phyloP scores from a whole-genome alignment of 2,329 filamentous ascomycete genomes.

The Aspergillus pseudoterreus region DNA sequence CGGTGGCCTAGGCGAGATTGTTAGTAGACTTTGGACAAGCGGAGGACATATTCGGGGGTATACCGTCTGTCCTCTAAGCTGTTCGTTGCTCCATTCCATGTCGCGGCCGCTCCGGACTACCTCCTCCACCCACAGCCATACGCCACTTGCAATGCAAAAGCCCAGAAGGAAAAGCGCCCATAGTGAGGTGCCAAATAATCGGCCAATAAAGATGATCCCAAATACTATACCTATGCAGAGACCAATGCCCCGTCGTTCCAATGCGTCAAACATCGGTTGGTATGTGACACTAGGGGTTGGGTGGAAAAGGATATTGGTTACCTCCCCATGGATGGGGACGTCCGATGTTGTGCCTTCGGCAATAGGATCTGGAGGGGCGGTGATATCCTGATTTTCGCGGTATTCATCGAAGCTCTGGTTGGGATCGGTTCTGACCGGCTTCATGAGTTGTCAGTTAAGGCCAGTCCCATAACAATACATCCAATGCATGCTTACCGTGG shows the following conservation, averaged over 20 bases:
- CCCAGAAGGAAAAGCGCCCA: slow-evolving; percentile 72
- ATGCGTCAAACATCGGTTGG: slow-evolving; percentile 74
- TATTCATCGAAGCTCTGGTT: slow-evolving; percentile 75
- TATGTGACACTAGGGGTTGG: slow-evolving; percentile 87
- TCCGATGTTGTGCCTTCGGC: slow-evolving; percentile 80
- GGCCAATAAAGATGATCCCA: slow-evolving; percentile 72
- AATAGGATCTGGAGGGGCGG: slow-evolving; percentile 83
- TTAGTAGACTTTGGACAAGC: background rate
- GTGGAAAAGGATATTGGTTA: slow-evolving; percentile 94
- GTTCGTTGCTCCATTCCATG: slow-evolving; percentile 83
- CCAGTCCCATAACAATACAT: background rate
- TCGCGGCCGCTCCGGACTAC: slow-evolving; percentile 77
- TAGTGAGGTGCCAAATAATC: slow-evolving; percentile 72
- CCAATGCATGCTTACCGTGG: slow-evolving; percentile 49
- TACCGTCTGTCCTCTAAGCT: slow-evolving; percentile 74
- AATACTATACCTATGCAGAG: slow-evolving; percentile 69
- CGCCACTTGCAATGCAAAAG: slow-evolving; percentile 67
- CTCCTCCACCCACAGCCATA: slow-evolving; percentile 89
- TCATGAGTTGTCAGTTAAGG: slow-evolving; percentile 2
- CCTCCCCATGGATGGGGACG: slow-evolving; percentile 92
- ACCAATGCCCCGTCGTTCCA: slow-evolving; percentile 71
- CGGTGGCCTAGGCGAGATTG: slow-evolving; percentile 57
- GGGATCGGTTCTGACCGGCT: slow-evolving; percentile 66
- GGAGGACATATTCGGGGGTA: background rate
- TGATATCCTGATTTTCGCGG: slow-evolving; percentile 79